These are phyloP conservation scores for Trichomonascaceae sp. DNA, from an alignment of 1,139 yeast genomes.

Conservation along the genomic window DNA sequence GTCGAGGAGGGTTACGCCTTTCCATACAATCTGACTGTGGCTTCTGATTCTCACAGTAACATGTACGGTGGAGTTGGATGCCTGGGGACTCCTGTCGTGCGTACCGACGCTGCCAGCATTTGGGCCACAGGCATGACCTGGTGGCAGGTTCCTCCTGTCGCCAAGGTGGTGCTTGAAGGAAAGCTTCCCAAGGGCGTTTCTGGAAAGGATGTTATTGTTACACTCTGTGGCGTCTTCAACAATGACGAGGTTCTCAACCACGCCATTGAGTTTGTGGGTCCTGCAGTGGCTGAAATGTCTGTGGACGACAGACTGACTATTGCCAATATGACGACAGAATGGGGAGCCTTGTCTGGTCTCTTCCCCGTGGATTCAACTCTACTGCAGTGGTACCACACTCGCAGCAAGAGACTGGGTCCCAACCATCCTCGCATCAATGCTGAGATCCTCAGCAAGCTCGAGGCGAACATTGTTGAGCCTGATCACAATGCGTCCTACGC, in stretches of 20 bases:
- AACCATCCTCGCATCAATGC: slow-evolving; percentile 78
- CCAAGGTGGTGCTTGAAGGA: slow-evolving; percentile 79
- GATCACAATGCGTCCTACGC: slow-evolving; percentile 79
- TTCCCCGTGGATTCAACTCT: slow-evolving; percentile 84
- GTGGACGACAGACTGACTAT: slow-evolving; percentile 89
- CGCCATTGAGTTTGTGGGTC: slow-evolving; percentile 93
- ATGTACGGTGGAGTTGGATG: slow-evolving; percentile 96
- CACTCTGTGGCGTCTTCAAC: slow-evolving; percentile 89
- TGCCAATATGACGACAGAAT: slow-evolving; percentile 98
- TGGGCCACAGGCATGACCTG: slow-evolving; percentile 99
- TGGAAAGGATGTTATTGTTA: slow-evolving; percentile 94
- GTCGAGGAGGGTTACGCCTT: slow-evolving; percentile 98
- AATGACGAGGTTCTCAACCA: slow-evolving; percentile 94
- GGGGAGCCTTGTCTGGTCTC: slow-evolving; percentile 97
- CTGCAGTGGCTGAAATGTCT: slow-evolving; percentile 58
- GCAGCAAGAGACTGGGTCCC: slow-evolving; percentile 48
- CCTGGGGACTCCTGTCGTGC: slow-evolving; percentile 91
- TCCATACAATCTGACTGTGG: slow-evolving; percentile 86
- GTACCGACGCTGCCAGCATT: slow-evolving; percentile 97
- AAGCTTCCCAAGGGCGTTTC: slow-evolving; percentile 74
- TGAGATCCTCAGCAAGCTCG: slow-evolving; percentile 39
- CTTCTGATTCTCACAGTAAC: slow-evolving; percentile 95
- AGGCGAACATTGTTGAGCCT: slow-evolving; percentile 29
- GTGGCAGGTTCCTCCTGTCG: slow-evolving; percentile 99
- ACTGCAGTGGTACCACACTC: slow-evolving; percentile 60